Base-by-base conservation (phyloP, 768 basidiomycete genomes). In the Pholiota conissans region DNA sequence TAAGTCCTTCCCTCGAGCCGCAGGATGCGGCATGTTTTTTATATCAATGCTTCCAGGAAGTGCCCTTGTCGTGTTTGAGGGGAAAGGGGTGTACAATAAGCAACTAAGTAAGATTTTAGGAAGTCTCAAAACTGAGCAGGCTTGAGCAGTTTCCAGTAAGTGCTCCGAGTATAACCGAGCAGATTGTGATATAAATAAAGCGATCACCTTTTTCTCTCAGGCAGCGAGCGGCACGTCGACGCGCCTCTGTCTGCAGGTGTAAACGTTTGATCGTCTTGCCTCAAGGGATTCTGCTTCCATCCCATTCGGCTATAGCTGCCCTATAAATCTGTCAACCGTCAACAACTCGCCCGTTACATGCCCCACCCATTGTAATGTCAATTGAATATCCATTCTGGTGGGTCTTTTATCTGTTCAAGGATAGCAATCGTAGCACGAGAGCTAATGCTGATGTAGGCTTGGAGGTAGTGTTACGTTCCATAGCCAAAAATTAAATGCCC, bases 381-480 rank as follows among this genome's bases (percentile, higher is more conserved):
- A 73, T 67, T 32, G 68, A 64, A 53, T 77, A 74, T 72, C 82
- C 82, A 34, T 83, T 83, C 69, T 83, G 81, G 81, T 83, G 47
- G 52, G 27, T 63, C 48, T 16, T 60, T 60, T 45, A 24, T 39
- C 45, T n/a, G 18, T 49, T 13, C 16, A 37, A 35, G 24, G 32
- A 45, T 20, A 45, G 42, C 20, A 11, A n/a, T n/a, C n/a, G n/a
- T 9, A 32, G 13, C 22, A 39, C 11, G n/a, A 16, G n/a, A 26
- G 42, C 34, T 49, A 50, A 48, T 34, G 54, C n/a, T 32, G 47
- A 42, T 52, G 29, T 57, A 87, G 86, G 85, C 79, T 87, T 53
- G 86, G 86, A 77, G 86, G 86, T 86, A 63, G 62, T 71, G 61
- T 67, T n/a, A n/a, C 58, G 61, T 48, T 29, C 32, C 32, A 24